These are phyloP conservation scores for Aspergillus nanangensis DNA, from an alignment of 495 filamentous ascomycete genomes.

Conservation along the genomic window DNA sequence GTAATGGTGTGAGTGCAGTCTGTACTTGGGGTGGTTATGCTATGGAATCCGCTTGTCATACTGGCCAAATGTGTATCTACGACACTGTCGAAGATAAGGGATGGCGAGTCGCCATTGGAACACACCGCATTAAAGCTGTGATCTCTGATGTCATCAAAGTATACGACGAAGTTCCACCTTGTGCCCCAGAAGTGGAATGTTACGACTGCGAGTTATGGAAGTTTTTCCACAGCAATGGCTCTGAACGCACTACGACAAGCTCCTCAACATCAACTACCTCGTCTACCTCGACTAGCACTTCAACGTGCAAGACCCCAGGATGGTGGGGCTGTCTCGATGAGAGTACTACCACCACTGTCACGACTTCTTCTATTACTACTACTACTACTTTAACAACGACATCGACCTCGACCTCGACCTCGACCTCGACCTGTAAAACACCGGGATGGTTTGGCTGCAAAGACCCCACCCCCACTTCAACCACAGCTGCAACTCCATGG, in stretches of 20 bases:
- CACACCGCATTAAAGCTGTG: slow-evolving; percentile 79
- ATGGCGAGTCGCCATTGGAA: slow-evolving; percentile 81
- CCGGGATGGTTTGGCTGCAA: slow-evolving; percentile 64
- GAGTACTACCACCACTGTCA: slow-evolving; percentile 58
- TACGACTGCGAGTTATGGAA: slow-evolving; percentile 92
- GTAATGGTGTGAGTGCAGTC: slow-evolving; percentile 79
- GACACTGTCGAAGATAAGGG: slow-evolving; percentile 87
- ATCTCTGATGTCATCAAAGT: slow-evolving; percentile 79
- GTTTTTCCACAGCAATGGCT: slow-evolving; percentile 85
- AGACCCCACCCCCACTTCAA: slow-evolving; percentile 37
- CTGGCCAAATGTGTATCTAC: slow-evolving; percentile 81
- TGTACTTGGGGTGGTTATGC: slow-evolving; percentile 95
- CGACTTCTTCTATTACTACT: slow-evolving; percentile 47
- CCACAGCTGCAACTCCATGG: slow-evolving; percentile 20
- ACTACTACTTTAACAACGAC: slow-evolving; percentile 37
- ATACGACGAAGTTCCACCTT: slow-evolving; percentile 75
- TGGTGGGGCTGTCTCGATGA: slow-evolving; percentile 58
- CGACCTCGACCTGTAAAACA: slow-evolving; percentile 68
- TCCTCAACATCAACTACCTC: slow-evolving; percentile 47
- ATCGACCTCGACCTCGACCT: slow-evolving; percentile 57
- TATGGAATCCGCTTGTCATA: slow-evolving; percentile 86
- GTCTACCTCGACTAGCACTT: slow-evolving; percentile 62
- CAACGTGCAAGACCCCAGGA: slow-evolving; percentile 85
- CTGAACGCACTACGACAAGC: slow-evolving; percentile 65
- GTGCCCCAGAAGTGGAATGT: slow-evolving; percentile 70